Conservation (phyloP, 495 filamentous ascomycete genomes). For the Usnea hakonensis region DNA sequence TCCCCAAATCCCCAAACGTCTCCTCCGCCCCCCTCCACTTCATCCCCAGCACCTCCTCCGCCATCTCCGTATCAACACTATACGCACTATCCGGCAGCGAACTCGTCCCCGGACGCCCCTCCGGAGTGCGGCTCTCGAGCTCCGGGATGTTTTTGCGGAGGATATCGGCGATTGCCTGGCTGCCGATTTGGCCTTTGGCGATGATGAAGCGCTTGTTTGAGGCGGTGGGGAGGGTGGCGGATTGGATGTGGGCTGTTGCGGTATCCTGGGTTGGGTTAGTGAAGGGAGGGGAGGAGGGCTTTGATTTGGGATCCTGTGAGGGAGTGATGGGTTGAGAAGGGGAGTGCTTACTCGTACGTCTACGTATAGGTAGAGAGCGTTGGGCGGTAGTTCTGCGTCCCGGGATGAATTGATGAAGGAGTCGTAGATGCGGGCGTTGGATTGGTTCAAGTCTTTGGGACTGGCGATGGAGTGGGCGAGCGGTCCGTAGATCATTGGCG, state of each 20-base stretch:
- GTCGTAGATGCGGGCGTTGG: neutral
- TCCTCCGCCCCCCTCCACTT: neutral
- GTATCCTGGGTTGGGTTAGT: neutral
- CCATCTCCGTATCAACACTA: neutral
- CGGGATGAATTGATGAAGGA: neutral
- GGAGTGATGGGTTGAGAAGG: no score
- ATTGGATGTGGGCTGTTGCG: neutral
- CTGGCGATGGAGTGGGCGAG: neutral
- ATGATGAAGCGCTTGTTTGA: neutral
- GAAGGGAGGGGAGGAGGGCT: neutral
- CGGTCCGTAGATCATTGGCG: constrained; percentile 1
- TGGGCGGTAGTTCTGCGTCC: neutral
- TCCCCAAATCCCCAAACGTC: constrained; percentile 1
- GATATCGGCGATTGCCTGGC: neutral
- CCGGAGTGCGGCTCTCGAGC: neutral
- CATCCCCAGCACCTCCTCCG: neutral
- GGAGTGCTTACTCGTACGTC: neutral
- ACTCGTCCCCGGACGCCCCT: neutral
- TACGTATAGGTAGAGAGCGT: neutral
- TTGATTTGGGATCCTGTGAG: no score
- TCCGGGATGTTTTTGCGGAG: neutral
- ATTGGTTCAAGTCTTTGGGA: neutral
- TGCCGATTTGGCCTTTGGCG: neutral
- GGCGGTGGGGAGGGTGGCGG: neutral
- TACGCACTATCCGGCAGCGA: neutral